Evolutionary conservation across 2,329 filamentous ascomycete species (phyloP).

Genomic region (Xylaria sp.): DNA sequence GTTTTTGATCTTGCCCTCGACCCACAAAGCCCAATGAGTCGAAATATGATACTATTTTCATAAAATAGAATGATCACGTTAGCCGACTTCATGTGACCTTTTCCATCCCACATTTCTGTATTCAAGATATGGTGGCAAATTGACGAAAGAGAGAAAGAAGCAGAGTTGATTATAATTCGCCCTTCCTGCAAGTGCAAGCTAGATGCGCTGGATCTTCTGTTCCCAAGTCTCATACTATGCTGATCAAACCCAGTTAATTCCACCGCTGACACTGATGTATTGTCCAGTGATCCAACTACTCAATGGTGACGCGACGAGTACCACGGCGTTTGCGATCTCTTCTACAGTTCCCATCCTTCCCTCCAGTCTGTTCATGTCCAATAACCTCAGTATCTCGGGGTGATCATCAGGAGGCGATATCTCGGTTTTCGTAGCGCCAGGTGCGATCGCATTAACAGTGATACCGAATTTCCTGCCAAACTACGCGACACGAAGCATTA

Average conservation of each 20-base stretch:
- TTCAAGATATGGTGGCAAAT: not conserved
- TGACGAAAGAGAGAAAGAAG: not conserved
- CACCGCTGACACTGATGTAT: slow-evolving; percentile 32
- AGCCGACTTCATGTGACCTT: too few species aligned
- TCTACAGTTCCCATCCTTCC: slow-evolving; percentile 30
- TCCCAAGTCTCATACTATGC: not conserved
- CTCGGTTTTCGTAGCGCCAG: slow-evolving; percentile 29
- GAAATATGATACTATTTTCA: not conserved
- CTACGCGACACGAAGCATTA: slow-evolving; percentile 23
- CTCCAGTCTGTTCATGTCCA: slow-evolving; percentile 30
- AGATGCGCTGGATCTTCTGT: not conserved
- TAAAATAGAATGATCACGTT: too few species aligned
- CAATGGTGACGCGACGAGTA: slow-evolving; percentile 36
- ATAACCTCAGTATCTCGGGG: slow-evolving; percentile 24
- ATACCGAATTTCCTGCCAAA: slow-evolving; percentile 37
- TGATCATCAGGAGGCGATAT: slow-evolving; percentile 26
- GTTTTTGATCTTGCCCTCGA: not conserved
- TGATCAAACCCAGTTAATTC: slow-evolving; percentile 7
- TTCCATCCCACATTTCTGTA: not conserved
- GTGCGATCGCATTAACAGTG: slow-evolving; percentile 38
- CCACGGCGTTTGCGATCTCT: slow-evolving; percentile 39
- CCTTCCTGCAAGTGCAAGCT: not conserved
- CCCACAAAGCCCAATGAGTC: slow-evolving; percentile 15
- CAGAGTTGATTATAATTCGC: not conserved
- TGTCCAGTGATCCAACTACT: slow-evolving; percentile 40